Evolutionary conservation across 2,329 filamentous ascomycete genomes (phyloP).

Genomic region (Diaporthe longicolla): DNA sequence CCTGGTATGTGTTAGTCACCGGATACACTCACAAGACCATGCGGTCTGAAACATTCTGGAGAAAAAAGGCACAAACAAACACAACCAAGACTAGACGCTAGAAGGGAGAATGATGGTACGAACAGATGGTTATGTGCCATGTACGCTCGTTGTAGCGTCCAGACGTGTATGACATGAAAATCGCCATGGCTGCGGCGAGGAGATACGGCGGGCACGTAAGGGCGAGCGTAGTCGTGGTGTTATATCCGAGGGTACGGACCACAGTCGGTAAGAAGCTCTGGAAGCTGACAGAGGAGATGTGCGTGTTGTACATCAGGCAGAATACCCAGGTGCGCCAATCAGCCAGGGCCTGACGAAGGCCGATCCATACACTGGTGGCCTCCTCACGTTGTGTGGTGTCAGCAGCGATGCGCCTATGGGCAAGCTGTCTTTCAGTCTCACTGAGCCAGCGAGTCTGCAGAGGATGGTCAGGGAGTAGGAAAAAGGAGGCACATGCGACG

Average conservation of each 20-base stretch:
- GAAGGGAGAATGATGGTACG: not conserved
- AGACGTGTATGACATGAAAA: conserved; percentile 55
- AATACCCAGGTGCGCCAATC: conserved; percentile 33
- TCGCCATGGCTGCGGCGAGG: conserved; percentile 56
- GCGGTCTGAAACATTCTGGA: not conserved
- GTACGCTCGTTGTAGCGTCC: conserved; percentile 63
- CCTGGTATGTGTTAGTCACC: not conserved
- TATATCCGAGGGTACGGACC: conserved; percentile 59
- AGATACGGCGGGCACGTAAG: conserved; percentile 63
- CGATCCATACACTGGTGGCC: conserved; percentile 13
- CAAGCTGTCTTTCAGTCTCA: conserved; percentile 56
- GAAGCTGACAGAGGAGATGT: conserved; percentile 47
- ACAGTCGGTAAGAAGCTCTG: conserved; percentile 52
- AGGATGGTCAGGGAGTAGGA: conserved; percentile 53
- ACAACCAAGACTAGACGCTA: too few relatives aligned
- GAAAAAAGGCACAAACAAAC: too few relatives aligned
- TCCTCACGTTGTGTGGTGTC: conserved; percentile 26
- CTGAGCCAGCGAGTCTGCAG: conserved; percentile 58
- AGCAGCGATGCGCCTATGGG: conserved; percentile 46
- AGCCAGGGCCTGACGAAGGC: conserved; percentile 1
- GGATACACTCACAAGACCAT: not conserved
- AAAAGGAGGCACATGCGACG: conserved; percentile 51
- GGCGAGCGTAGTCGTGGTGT: conserved; percentile 60
- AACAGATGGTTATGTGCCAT: conserved; percentile 59
- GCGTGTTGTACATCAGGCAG: conserved; percentile 34